Evolutionary conservation across 331 rosid species (phyloP).

Genomic region (Arachis monticola): DNA sequence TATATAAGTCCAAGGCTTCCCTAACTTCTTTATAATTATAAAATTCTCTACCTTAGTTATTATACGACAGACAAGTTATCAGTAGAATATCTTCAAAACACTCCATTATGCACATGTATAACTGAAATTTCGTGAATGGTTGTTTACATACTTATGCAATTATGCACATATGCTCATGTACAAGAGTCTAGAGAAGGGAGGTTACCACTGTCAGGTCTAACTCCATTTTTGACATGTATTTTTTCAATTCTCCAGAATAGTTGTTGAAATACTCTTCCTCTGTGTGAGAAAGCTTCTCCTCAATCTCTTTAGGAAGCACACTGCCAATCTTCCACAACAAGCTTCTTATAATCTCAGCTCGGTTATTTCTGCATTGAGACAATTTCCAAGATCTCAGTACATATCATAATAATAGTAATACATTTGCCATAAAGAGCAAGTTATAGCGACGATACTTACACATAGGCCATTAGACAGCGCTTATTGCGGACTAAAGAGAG

Average conservation of each 20-base stretch:
- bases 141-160: neutral
- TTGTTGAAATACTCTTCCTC: slow-evolving; percentile 80
- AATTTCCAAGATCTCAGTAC: slow-evolving; percentile 27
- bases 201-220: slow-evolving; percentile 88
- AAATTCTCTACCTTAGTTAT: neutral
- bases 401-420: neutral
- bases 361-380: slow-evolving; percentile 56
- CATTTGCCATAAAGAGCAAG: neutral
- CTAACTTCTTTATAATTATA: neutral
- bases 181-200: slow-evolving; percentile 6
- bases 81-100: slow-evolving; percentile 25
- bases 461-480: slow-evolving; percentile 82
- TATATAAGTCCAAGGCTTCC: neutral
- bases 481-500: slow-evolving; percentile 86
- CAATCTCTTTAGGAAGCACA: slow-evolving; percentile 71
- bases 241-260: slow-evolving; percentile 66
- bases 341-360: slow-evolving; percentile 66
- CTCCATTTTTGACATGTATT: slow-evolving; percentile 62
- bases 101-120: neutral
- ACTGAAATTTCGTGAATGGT: neutral
- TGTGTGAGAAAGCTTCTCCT: slow-evolving; percentile 70
- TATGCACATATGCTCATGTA: slow-evolving; percentile 1
- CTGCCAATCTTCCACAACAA: slow-evolving; percentile 84
- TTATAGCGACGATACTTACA: slow-evolving; percentile 50
- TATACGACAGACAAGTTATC: neutral